phyloP scores from a whole-genome alignment of 805 yeast species.

The Zygosaccharomyces lentus region DNA sequence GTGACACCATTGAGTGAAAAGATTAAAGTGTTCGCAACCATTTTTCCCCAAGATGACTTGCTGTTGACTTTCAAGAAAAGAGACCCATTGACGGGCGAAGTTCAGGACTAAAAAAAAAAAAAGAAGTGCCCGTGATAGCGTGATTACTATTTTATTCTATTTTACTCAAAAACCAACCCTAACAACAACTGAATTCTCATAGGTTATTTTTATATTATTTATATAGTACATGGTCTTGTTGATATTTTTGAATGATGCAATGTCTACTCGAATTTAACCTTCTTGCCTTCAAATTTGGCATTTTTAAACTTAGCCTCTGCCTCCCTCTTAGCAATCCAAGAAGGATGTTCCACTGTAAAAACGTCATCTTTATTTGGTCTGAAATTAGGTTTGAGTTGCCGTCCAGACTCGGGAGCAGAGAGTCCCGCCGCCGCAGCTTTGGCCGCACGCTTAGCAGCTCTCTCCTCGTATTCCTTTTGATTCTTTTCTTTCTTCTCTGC shows the following conservation, averaged over 20 bases:
- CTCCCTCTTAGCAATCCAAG: slow-evolving; percentile 88
- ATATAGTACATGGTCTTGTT: slow-evolving; percentile 2
- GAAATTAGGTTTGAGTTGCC: slow-evolving; percentile 1
- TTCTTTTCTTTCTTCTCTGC: slow-evolving; percentile 54
- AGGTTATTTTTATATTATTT: not conserved
- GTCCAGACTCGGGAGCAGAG: slow-evolving; percentile 34
- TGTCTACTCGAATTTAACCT: slow-evolving; percentile 61
- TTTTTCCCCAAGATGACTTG: slow-evolving; percentile 96
- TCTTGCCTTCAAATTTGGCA: slow-evolving; percentile 77
- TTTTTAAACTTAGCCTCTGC: slow-evolving; percentile 63
- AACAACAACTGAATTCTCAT: not conserved
- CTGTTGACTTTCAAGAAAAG: slow-evolving; percentile 67
- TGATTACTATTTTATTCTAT: not conserved
- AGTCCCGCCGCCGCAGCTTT: slow-evolving; percentile 41
- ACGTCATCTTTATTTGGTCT: slow-evolving; percentile 4
- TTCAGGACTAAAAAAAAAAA: slow-evolving; percentile 16
- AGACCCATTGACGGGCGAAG: slow-evolving; percentile 44
- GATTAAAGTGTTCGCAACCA: slow-evolving; percentile 94
- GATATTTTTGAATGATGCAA: not conserved
- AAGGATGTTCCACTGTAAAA: slow-evolving; percentile 64
- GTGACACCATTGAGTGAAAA: slow-evolving; percentile 83
- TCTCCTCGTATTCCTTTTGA: slow-evolving; percentile 65
- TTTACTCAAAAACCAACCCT: not conserved
- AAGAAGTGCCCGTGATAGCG: not conserved
- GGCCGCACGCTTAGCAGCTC: slow-evolving; percentile 62